A percentile compares a stretch with the other conserved stretches of the same genome.
Evolutionary conservation across 2,329 filamentous ascomycete species (phyloP).

Genomic region (Aspergillus sergii): DNA sequence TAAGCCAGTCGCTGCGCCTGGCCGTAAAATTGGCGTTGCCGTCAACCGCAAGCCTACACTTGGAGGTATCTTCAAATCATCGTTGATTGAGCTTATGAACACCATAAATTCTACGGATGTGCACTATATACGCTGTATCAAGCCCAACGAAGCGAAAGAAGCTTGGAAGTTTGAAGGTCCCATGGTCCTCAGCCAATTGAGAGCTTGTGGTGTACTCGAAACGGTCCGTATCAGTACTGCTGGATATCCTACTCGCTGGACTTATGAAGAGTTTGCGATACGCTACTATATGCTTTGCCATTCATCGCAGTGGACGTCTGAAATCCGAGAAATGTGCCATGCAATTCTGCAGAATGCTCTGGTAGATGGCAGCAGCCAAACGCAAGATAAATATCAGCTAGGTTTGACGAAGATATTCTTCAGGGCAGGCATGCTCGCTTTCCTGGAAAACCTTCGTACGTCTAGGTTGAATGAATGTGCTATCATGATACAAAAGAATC

Average conservation of each 20-base stretch:
- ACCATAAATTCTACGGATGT: conserved; percentile 98
- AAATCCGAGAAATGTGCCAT: conserved; percentile 92
- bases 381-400: conserved; percentile 92
- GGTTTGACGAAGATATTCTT: conserved; percentile 99
- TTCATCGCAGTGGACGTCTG: conserved; percentile 85
- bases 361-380: conserved; percentile 72
- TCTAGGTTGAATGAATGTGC: conserved; percentile 89
- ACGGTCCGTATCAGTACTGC: conserved; percentile 97
- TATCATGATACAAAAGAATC: conserved; percentile 98
- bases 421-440: conserved; percentile 97
- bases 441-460: conserved; percentile 91
- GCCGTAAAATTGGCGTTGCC: conserved; percentile 85
- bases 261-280: conserved; percentile 96
- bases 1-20: conserved; percentile 69
- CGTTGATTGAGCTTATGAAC: conserved; percentile 94
- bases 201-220: conserved; percentile 97
- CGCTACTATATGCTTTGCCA: conserved; percentile 98
- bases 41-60: conserved; percentile 96
- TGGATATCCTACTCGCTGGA: conserved; percentile 97
- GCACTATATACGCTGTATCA: conserved; percentile 98
- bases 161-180: conserved; percentile 98
- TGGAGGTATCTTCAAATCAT: conserved; percentile 98
- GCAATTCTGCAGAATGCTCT: conserved; percentile 87
- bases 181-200: conserved; percentile 95
- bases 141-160: conserved; percentile 95